These are phyloP conservation scores for Heterobasidion occidentale DNA, from an alignment of 1,284 basidiomycete species.

Conservation along the genomic window DNA sequence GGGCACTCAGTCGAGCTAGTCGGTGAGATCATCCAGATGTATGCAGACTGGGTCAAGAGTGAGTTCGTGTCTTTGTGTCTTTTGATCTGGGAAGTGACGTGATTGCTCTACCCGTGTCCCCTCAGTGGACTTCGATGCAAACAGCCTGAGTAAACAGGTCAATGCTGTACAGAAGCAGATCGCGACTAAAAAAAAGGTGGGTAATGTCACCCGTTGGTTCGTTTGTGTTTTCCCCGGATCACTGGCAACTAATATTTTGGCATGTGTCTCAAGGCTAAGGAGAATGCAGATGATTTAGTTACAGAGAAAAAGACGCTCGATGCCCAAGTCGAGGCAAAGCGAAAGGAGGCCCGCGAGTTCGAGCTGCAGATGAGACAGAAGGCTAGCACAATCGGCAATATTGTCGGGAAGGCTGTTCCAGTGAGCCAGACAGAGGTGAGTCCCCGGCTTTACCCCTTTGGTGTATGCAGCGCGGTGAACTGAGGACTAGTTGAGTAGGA, in stretches of 20 bases:
- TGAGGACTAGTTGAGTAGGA: conserved; percentile 44
- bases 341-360: conserved; percentile 69
- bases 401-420: conserved; percentile 84
- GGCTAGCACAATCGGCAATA: conserved; percentile 83
- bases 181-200: conserved; percentile 85
- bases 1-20: conserved; percentile 86
- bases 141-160: conserved; percentile 73
- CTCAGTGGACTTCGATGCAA: conserved; percentile 81
- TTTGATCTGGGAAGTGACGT: neutral
- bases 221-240: neutral
- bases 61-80: conserved; percentile 23
- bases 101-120: neutral
- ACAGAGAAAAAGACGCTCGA: conserved; percentile 77
- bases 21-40: conserved; percentile 90
- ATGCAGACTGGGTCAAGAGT: conserved; percentile 91
- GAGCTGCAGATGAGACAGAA: conserved; percentile 77
- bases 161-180: conserved; percentile 95
- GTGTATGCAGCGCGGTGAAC: neutral
- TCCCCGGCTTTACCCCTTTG: conserved; percentile 2
- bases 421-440: conserved; percentile 85
- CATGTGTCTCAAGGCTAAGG: conserved; percentile 63
- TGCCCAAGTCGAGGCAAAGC: conserved; percentile 69
- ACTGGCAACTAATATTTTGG: neutral
- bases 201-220: neutral
- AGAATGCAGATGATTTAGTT: conserved; percentile 83